phyloP scores from a whole-genome alignment of 2,329 filamentous ascomycete genomes.

The Arthrobotrys sphaeroides region DNA sequence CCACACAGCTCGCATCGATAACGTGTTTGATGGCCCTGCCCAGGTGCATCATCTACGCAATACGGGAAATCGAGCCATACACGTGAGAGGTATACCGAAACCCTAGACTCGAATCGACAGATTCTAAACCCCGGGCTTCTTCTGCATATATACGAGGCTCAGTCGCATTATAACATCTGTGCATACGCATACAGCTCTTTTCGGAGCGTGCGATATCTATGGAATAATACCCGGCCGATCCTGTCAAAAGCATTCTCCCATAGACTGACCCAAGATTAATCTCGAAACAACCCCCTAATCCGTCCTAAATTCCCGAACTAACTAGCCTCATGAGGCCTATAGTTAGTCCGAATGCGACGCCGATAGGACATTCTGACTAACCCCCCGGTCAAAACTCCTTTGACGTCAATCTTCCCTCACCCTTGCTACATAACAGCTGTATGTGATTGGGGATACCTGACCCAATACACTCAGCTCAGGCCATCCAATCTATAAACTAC shows the following conservation, averaged over 20 bases:
- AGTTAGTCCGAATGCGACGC: background rate
- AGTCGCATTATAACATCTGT: no score
- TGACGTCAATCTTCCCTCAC: background rate
- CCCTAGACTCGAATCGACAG: no score
- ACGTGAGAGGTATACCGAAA: no score
- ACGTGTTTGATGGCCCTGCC: background rate
- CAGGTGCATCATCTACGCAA: no score
- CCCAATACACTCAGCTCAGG: background rate
- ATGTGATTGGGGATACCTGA: background rate
- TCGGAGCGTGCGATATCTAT: background rate
- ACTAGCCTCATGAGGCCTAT: background rate
- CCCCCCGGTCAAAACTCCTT: background rate
- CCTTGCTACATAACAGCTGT: no score
- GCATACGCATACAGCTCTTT: background rate
- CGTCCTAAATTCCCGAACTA: slow-evolving; percentile 7
- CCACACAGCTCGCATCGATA: background rate
- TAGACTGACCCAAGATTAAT: background rate
- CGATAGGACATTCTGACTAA: background rate
- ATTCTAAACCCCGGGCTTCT: no score
- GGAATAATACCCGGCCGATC: background rate
- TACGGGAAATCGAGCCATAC: no score
- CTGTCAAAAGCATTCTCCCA: background rate
- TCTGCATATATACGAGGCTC: no score
- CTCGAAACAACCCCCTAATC: background rate
- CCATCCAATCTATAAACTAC: background rate